These are phyloP conservation scores for Karstenula rhodostoma DNA, from an alignment of 2,329 filamentous ascomycete genomes.

Conservation along the genomic window DNA sequence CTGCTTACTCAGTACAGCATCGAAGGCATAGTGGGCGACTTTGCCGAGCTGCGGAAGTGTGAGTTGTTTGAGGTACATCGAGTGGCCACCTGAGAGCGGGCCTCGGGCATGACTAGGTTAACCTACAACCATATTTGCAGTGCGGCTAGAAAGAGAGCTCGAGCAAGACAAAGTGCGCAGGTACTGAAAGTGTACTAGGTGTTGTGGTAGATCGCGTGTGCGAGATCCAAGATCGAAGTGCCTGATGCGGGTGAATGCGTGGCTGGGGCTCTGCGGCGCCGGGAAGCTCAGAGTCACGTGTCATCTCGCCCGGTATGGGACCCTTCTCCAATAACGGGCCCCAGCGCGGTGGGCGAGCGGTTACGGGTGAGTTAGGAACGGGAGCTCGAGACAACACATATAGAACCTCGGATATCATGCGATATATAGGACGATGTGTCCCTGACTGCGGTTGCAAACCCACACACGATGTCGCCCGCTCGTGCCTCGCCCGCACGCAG, in stretches of 20 bases:
- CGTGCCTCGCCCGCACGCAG: background rate
- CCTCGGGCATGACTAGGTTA: constrained; percentile 24
- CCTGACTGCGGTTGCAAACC: background rate
- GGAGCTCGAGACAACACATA: constrained; percentile 3
- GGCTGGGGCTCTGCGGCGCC: constrained; percentile 12
- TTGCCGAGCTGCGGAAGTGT: constrained; percentile 83
- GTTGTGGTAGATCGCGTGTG: constrained; percentile 13
- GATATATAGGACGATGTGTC: background rate
- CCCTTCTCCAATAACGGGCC: constrained; percentile 7
- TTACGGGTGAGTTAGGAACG: constrained; percentile 11
- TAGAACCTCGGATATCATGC: constrained; percentile 7
- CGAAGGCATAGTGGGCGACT: constrained; percentile 93
- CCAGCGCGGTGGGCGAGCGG: constrained; percentile 8
- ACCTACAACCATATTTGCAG: constrained; percentile 50
- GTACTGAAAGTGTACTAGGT: background rate
- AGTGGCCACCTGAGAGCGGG: constrained; percentile 20
- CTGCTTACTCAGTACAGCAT: constrained; percentile 85
- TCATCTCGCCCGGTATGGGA: constrained; percentile 5
- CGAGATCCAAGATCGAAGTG: background rate
- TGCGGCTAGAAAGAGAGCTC: constrained; percentile 6
- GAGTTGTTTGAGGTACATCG: constrained; percentile 52
- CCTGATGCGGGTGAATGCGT: constrained; percentile 6
- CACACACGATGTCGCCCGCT: background rate
- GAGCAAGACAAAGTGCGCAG: background rate
- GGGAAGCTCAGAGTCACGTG: constrained; percentile 6